Percentiles rank a stretch among this genome's conserved stretches.
Evolutionary conservation across 495 filamentous ascomycete genomes (phyloP).

Genomic region (Pyrenula massariospora): DNA sequence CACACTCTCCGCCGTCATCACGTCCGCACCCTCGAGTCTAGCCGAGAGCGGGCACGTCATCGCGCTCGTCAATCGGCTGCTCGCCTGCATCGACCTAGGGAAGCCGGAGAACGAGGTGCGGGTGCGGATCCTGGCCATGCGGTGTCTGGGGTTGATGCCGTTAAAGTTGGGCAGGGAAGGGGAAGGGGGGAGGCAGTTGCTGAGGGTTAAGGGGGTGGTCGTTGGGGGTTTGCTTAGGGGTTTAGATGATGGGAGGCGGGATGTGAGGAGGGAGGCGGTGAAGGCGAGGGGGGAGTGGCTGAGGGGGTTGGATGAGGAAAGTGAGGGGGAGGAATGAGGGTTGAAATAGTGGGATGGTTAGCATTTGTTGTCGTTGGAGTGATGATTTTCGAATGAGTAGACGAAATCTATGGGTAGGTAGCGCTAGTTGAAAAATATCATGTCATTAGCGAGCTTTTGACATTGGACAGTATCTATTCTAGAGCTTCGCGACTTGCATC

Average conservation of each 20-base stretch:
- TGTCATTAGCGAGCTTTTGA: no score
- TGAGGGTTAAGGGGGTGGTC: slow-evolving; percentile 47
- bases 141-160: slow-evolving; percentile 45
- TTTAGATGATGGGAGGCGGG: slow-evolving; percentile 57
- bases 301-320: slow-evolving; percentile 39
- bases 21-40: slow-evolving; percentile 40
- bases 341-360: no score
- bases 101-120: slow-evolving; percentile 29
- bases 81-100: slow-evolving; percentile 18
- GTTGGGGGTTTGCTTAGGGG: slow-evolving; percentile 37
- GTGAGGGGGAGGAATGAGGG: slow-evolving; percentile 26
- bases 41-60: slow-evolving; percentile 47
- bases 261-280: slow-evolving; percentile 57
- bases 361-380: no score
- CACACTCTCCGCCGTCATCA: slow-evolving; percentile 46
- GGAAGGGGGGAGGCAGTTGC: slow-evolving; percentile 32
- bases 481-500: no score
- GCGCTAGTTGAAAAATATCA: no score
- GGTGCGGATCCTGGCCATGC: slow-evolving; percentile 40
- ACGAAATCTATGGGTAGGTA: no score
- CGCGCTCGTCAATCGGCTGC: slow-evolving; percentile 44
- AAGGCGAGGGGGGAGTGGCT: slow-evolving; percentile 57
- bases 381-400: no score
- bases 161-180: slow-evolving; percentile 21
- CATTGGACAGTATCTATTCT: no score